Percentiles rank a stretch among this genome's conserved stretches.
phyloP scores from a whole-genome alignment of 345 rosid genomes.

The Citrus glauca region DNA sequence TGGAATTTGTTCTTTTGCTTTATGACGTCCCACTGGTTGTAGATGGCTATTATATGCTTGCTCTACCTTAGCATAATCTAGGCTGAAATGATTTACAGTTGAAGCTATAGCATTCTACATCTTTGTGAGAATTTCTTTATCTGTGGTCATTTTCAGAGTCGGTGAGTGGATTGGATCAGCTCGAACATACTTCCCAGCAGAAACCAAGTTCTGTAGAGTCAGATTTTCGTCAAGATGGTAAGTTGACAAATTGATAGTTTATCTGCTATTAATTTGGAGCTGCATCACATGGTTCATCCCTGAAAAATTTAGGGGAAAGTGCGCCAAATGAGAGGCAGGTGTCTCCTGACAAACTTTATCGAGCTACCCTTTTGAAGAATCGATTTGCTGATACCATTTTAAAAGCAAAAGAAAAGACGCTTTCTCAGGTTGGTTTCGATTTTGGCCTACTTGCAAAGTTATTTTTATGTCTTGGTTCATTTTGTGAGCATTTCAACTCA shows the following conservation, averaged over 20 bases:
- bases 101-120: background rate
- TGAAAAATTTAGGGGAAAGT: conserved; percentile 61
- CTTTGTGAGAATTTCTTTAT: background rate
- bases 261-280: conserved; percentile 23
- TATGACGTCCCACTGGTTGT: background rate
- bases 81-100: background rate
- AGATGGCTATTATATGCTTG: background rate
- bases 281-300: conserved; percentile 33
- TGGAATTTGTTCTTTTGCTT: background rate
- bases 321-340: conserved; percentile 61
- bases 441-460: conserved; percentile 3
- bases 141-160: conserved; percentile 42
- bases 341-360: conserved; percentile 75
- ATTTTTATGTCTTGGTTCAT: background rate
- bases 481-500: conserved; percentile 8
- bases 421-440: conserved; percentile 56
- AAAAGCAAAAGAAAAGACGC: conserved; percentile 87
- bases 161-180: conserved; percentile 45
- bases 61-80: background rate
- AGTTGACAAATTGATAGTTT: conserved; percentile 28
- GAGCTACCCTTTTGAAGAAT: conserved; percentile 75
- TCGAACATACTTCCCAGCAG: conserved; percentile 47
- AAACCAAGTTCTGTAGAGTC: conserved; percentile 54
- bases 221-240: conserved; percentile 72
- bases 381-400: conserved; percentile 94